phyloP scores from a whole-genome alignment of 2,329 filamentous ascomycete genomes.

The Trichophyton rubrum region DNA sequence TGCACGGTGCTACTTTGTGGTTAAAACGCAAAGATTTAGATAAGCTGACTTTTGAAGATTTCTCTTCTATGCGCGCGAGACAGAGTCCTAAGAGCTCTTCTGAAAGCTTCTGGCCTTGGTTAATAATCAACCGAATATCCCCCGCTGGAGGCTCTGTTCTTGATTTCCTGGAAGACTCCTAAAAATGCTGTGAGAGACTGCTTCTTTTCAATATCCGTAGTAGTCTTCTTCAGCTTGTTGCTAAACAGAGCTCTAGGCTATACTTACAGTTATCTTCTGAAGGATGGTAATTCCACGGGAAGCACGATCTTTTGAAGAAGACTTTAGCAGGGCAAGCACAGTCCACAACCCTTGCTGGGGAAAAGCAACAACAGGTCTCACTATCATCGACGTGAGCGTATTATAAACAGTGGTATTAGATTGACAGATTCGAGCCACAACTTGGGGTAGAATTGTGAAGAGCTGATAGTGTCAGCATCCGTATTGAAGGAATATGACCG shows the following conservation, averaged over 20 bases:
- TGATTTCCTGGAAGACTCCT: conserved; percentile 42
- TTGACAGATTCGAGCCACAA: conserved; percentile 92
- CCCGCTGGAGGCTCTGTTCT: conserved; percentile 27
- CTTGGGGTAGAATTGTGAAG: conserved; percentile 65
- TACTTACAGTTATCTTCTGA: conserved; percentile 29
- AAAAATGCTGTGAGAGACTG: not conserved
- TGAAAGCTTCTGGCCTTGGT: conserved; percentile 68
- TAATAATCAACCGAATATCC: conserved; percentile 61
- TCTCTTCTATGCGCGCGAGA: conserved; percentile 60
- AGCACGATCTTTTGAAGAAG: conserved; percentile 57
- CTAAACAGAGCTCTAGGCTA: too few relatives aligned
- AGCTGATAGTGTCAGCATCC: conserved; percentile 25
- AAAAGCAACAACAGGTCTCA: conserved; percentile 74
- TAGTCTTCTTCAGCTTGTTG: not conserved
- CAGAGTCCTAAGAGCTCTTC: conserved; percentile 71
- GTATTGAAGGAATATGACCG: not conserved
- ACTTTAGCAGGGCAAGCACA: conserved; percentile 74
- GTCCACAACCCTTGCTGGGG: conserved; percentile 89
- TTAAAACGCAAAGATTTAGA: conserved; percentile 70
- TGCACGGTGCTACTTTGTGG: conserved; percentile 66
- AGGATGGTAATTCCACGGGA: conserved; percentile 38
- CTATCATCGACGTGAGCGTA: conserved; percentile 63
- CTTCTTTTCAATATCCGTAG: conserved; percentile 15
- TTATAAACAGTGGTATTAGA: conserved; percentile 65
- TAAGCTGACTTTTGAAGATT: conserved; percentile 59